phyloP scores from a whole-genome alignment of 495 filamentous ascomycete genomes.

The Xylaria intraflava region DNA sequence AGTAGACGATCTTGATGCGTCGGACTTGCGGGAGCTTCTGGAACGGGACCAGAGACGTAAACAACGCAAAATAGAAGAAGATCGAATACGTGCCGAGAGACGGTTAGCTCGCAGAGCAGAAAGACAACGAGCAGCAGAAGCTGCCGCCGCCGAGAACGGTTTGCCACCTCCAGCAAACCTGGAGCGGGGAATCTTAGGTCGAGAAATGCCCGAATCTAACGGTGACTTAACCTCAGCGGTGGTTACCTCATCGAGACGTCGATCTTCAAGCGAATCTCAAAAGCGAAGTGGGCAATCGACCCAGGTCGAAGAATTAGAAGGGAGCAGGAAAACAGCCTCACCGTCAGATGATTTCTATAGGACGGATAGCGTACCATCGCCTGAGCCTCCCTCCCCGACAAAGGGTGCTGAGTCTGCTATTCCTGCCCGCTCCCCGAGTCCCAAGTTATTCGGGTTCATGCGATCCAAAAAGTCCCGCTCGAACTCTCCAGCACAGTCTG shows the following conservation, averaged over 20 bases:
- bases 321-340: conserved; percentile 16
- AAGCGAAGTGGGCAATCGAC: conserved; percentile 13
- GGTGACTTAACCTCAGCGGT: conserved; percentile 38
- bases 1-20: conserved; percentile 73
- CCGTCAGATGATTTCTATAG: conserved; percentile 36
- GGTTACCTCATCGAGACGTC: conserved; percentile 40
- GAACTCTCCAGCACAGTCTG: conserved; percentile 24
- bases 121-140: conserved; percentile 50
- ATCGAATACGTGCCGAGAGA: conserved; percentile 63
- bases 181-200: conserved; percentile 48
- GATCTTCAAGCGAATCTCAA: conserved; percentile 25
- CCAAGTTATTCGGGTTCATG: conserved; percentile 26
- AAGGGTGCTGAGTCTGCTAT: conserved; percentile 7
- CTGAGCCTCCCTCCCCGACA: conserved; percentile 16
- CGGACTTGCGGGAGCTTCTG: conserved; percentile 73
- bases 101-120: conserved; percentile 63
- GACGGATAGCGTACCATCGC: conserved; percentile 24
- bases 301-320: conserved; percentile 13
- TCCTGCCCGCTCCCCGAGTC: conserved; percentile 18
- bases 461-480: conserved; percentile 34
- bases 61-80: conserved; percentile 64
- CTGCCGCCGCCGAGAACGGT: conserved; percentile 32
- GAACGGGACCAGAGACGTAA: conserved; percentile 73
- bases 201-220: conserved; percentile 41
- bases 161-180: conserved; percentile 46